These are phyloP conservation scores for Eucalyptus dawsonii DNA, from an alignment of 345 rosid species.

Conservation along the genomic window DNA sequence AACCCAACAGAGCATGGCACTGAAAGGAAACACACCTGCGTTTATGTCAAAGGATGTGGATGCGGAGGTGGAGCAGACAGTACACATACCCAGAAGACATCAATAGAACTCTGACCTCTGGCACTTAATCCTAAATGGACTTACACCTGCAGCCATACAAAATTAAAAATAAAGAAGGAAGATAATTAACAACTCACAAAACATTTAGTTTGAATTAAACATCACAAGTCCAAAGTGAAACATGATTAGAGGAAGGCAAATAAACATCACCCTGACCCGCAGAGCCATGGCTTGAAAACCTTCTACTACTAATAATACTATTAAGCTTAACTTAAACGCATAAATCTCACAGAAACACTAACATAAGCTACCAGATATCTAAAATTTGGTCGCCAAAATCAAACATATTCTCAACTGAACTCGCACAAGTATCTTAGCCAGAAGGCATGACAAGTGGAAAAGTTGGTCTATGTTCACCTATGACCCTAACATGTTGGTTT, in stretches of 20 bases:
- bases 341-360: background rate
- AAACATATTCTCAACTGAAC: background rate
- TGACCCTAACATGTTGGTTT: background rate
- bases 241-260: background rate
- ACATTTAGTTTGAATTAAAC: background rate
- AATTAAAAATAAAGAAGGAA: background rate
- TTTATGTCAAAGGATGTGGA: background rate
- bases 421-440: background rate
- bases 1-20: background rate
- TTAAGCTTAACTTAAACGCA: background rate
- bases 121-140: background rate
- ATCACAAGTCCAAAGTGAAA: background rate
- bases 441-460: background rate
- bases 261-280: background rate
- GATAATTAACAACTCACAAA: background rate
- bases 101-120: background rate
- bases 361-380: background rate
- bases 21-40: background rate
- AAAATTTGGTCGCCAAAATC: background rate
- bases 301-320: background rate
- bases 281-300: background rate
- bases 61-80: background rate
- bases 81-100: background rate
- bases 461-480: background rate
- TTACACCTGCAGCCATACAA: constrained; percentile 17